Base-by-base conservation (phyloP, 345 rosid genomes). In the Triadica sebifera region DNA sequence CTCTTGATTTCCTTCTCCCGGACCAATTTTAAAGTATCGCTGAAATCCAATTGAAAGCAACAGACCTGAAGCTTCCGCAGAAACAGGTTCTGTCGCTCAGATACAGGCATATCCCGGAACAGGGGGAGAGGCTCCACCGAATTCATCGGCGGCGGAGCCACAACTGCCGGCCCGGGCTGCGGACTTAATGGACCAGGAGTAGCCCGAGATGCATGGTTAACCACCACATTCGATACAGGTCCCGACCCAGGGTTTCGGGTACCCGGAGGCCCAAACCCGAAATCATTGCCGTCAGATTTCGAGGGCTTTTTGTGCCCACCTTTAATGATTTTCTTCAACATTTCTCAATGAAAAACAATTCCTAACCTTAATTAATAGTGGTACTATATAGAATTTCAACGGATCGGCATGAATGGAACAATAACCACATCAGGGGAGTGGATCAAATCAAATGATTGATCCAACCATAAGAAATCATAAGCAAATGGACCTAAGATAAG, bases 311-410 rank as follows among this genome's bases (percentile, higher is more conserved):
- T 79, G 52, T 82, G 86, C 83, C 88, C 94, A 34, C 90, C 92
- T 76, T 91, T 93, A 58, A 93, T 88, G 74, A 91, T 89, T 75
- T 89, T 93, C 94, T 87, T 91, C 61, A 93, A 89, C 98, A 93
- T 93, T 63, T 53, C 22, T 47, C 69, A 46, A 53, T 15, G 37
- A 29, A 11, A 50, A 22, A 19, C 69, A 66, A 75, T 55, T 58
- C 82, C 79, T 75, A 79, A 65, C 63, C 71, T 78, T 70, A 74
- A 43, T 34, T 19, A 38, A 15, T 13, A 53, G 57, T 12, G 50
- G 69, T 10, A 45, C 20, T 41, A 37, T 20, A 3, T 47, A 5
- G 70, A 73, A 55, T 22, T 67, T 58, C 50, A 64, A 73, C 66
- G 72, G 75, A 77, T 59, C 77, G 20, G 65, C 71, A 68, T n/a